phyloP scores from a whole-genome alignment of 192 early-diverging fungal species.

The Coemansia sp. region DNA sequence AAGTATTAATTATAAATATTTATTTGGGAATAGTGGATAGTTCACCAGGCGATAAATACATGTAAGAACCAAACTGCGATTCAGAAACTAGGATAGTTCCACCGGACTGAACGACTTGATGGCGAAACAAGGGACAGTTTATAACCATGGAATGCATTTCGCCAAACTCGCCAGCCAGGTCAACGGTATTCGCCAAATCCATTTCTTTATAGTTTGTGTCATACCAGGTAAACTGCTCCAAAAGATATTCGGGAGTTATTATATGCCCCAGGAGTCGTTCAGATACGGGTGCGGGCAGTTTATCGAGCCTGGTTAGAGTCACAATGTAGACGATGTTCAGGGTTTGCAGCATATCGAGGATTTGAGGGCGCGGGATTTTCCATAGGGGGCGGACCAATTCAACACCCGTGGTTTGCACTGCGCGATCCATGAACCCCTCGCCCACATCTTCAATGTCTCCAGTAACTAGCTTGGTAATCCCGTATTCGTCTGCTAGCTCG shows the following conservation, averaged over 20 bases:
- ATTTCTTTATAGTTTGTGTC: constrained; percentile 7
- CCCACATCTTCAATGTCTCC: constrained; percentile 68
- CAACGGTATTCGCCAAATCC: constrained; percentile 36
- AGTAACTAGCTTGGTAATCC: constrained; percentile 59
- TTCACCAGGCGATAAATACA: constrained; percentile 40
- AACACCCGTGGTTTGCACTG: constrained; percentile 52
- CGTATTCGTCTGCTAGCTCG: constrained; percentile 42
- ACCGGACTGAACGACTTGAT: constrained; percentile 14
- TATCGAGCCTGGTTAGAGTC: constrained; percentile 28
- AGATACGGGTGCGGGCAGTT: constrained; percentile 1
- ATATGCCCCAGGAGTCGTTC: constrained; percentile 50
- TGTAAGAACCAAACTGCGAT: constrained; percentile 41
- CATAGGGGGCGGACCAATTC: constrained; percentile 61
- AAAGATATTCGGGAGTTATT: constrained; percentile 41
- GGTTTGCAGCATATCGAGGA: constrained; percentile 45
- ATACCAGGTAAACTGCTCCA: constrained; percentile 43
- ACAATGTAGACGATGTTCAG: constrained; percentile 26
- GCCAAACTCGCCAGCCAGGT: constrained; percentile 67
- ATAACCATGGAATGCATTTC: constrained; percentile 76
- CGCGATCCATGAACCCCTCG: constrained; percentile 64
- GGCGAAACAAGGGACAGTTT: constrained; percentile 58
- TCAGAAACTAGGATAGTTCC: constrained; percentile 11
- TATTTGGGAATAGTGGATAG: constrained; percentile 11
- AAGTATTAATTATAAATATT: not conserved
- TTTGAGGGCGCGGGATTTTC: constrained; percentile 49